Evolutionary conservation across 2,329 filamentous ascomycete species (phyloP), one percentile per base, ranked within the genome.

Genomic region (Thielaviopsis euricoi): DNA sequence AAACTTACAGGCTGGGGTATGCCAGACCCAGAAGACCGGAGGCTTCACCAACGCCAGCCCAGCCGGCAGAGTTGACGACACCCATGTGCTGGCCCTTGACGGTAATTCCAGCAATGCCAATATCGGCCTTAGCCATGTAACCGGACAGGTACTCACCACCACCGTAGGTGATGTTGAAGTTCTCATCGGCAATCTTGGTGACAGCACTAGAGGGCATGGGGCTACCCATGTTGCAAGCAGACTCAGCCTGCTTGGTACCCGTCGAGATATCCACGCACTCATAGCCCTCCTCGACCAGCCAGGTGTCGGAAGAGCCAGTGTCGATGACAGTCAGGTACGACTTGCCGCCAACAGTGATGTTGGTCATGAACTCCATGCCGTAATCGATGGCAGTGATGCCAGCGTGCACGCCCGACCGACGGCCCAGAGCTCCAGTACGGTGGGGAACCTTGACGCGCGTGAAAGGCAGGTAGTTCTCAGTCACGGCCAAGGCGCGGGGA

Each of bases 201-300:
- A 60, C 52, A 9, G 25, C 23, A 6, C 23, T 19, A 2, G 43
- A 17, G n/a, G 19, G 46, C 17, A 53, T 33, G 26, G 33, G 23
- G 37, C 13, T 29, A 6, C 50, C 58, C 52, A 57, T 53, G 51
- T 57, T 37, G 51, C 58, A 60, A 19, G 33, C 37, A 9, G 19
- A 13, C 58, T 56, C 53, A 2, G 53, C 22, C 48, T 52, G 46
- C 13, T 22, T 33, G 12, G 50, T 29, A 33, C 37, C 7, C 5
- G 53, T 55, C 12, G 33, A n/a, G 4, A 53, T 51, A 29, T 54
- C 55, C 12, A 60, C 52, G 21, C 58, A 60, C 19, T 33, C 15
- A 21, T 53, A 60, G 23, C 33, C 26, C 5, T 25, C 40, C 19
- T 53, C 22, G 2, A 57, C 54, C 12, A 72, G 25, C 58, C 58